Evolutionary conservation across 1,284 basidiomycete species (phyloP).

Genomic region (Hemileia vastatrix): DNA sequence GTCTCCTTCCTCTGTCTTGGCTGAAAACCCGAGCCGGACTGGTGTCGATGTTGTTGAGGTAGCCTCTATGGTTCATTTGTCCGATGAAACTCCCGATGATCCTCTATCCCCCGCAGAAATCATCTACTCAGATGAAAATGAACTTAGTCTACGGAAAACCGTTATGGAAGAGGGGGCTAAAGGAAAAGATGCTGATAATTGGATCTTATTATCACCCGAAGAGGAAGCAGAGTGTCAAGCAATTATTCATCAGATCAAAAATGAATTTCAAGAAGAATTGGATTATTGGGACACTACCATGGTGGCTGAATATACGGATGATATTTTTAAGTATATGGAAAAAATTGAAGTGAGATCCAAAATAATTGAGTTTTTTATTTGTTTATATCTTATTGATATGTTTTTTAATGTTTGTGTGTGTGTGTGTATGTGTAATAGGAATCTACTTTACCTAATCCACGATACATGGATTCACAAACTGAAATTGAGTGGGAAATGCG

Average conservation of each 20-base stretch:
- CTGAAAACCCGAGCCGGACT: neutral
- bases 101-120: neutral
- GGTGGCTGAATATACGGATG: slow-evolving; percentile 95
- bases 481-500: slow-evolving; percentile 74
- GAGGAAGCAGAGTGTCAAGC: slow-evolving; percentile 37
- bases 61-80: slow-evolving; percentile 13
- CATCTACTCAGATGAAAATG: slow-evolving; percentile 20
- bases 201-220: slow-evolving; percentile 53
- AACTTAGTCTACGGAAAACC: slow-evolving; percentile 20
- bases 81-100: slow-evolving; percentile 48
- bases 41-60: neutral
- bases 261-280: slow-evolving; percentile 51
- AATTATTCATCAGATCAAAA: slow-evolving; percentile 42
- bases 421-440: slow-evolving; percentile 50
- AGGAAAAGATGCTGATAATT: slow-evolving; percentile 49
- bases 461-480: slow-evolving; percentile 89
- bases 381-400: slow-evolving; percentile 31
- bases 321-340: slow-evolving; percentile 94
- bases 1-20: neutral
- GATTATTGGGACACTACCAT: slow-evolving; percentile 87
- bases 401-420: neutral
- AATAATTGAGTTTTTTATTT: too few species aligned
- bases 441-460: slow-evolving; percentile 77
- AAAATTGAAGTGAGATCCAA: slow-evolving; percentile 74
- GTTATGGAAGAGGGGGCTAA: slow-evolving; percentile 10